Evolutionary conservation across 192 early-diverging fungal species (phyloP).

Genomic region (Thamnidium elegans): DNA sequence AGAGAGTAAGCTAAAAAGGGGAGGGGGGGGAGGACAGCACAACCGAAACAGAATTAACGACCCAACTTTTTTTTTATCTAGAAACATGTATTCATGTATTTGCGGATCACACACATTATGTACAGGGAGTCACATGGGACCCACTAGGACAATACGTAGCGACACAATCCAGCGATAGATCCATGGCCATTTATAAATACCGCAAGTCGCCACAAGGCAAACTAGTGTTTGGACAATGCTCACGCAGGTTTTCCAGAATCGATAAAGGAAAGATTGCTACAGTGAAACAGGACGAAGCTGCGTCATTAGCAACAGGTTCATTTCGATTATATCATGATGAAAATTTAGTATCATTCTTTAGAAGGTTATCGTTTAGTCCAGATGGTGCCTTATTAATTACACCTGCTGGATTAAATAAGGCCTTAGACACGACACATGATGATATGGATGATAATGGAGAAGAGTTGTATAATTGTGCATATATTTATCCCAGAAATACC

Average conservation of each 20-base stretch:
- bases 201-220: slow-evolving; percentile 10
- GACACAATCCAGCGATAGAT: slow-evolving; percentile 92
- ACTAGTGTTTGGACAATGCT: slow-evolving; percentile 19
- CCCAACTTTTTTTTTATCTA: slow-evolving; percentile 16
- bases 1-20: slow-evolving; percentile 47
- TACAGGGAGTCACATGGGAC: slow-evolving; percentile 98
- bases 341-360: slow-evolving; percentile 86
- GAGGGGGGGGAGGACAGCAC: no score
- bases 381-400: slow-evolving; percentile 83
- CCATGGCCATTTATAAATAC: slow-evolving; percentile 22
- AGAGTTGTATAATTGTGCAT: slow-evolving; percentile 58
- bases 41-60: not conserved
- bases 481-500: slow-evolving; percentile 63
- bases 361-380: slow-evolving; percentile 81
- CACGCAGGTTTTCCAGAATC: slow-evolving; percentile 9
- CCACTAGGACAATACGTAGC: slow-evolving; percentile 82
- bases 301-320: slow-evolving; percentile 21
- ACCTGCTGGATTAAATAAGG: slow-evolving; percentile 71
- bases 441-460: slow-evolving; percentile 10
- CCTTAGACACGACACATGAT: slow-evolving; percentile 23
- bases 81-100: slow-evolving; percentile 74
- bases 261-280: slow-evolving; percentile 13
- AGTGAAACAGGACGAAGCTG: not conserved
- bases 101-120: slow-evolving; percentile 84
- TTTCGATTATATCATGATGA: slow-evolving; percentile 80